Evolutionary conservation across 2,329 filamentous ascomycete genomes (phyloP).

Genomic region (Sarocladium brachiariae): DNA sequence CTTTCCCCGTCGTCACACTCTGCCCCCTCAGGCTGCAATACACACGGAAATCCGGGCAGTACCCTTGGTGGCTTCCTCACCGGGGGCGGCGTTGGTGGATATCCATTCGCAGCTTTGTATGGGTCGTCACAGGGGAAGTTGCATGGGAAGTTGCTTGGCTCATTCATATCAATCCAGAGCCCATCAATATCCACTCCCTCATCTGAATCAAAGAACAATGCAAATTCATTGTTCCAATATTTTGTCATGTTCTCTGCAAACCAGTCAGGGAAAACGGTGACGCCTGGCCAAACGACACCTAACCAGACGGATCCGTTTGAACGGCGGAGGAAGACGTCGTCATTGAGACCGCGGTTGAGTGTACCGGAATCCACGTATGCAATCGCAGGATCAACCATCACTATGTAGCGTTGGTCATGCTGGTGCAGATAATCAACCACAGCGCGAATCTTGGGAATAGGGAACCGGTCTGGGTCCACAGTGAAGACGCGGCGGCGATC

Average conservation of each 20-base stretch:
- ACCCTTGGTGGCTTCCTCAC: constrained; percentile 56
- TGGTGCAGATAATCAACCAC: constrained; percentile 60
- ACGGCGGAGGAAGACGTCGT: constrained; percentile 42
- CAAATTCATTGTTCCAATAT: constrained; percentile 67
- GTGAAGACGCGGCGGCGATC: constrained; percentile 49
- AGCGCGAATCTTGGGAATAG: constrained; percentile 54
- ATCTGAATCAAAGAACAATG: constrained; percentile 54
- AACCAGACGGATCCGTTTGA: constrained; percentile 50
- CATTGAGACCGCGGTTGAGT: constrained; percentile 33
- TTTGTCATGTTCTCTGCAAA: constrained; percentile 55
- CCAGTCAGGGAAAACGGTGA: constrained; percentile 70
- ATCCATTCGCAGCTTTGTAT: constrained; percentile 25
- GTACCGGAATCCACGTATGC: constrained; percentile 41
- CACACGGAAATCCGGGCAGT: constrained; percentile 60
- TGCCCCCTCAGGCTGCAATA: constrained; percentile 18
- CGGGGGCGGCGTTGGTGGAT: constrained; percentile 55
- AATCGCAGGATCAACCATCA: constrained; percentile 71
- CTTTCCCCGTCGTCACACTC: constrained; percentile 7
- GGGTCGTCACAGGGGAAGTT: constrained; percentile 17
- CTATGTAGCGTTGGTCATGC: constrained; percentile 61
- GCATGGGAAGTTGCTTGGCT: constrained; percentile 37
- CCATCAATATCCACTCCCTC: constrained; percentile 69
- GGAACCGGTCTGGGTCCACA: constrained; percentile 61
- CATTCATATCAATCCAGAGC: constrained; percentile 69
- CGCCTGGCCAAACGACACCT: constrained; percentile 73